Evolutionary conservation across 176 grass and related monocot genomes (phyloP).

Genomic region (Bonia amplexicaulis): DNA sequence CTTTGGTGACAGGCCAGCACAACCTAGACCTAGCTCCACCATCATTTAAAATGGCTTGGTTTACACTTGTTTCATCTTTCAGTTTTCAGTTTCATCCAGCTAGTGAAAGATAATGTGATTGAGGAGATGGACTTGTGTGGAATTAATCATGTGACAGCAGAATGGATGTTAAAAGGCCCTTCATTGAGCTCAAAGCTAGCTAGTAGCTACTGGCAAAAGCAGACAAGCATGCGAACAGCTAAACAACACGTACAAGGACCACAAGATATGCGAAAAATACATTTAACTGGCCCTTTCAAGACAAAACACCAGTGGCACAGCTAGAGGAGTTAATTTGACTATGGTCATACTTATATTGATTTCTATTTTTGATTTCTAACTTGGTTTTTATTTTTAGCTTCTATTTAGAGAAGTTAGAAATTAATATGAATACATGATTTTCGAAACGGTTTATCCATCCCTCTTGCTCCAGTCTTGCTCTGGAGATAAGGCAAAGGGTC

Average conservation of each 20-base stretch:
- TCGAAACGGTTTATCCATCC: too few species aligned
- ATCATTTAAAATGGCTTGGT: not conserved
- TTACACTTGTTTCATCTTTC: not conserved
- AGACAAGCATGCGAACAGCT: slow-evolving; percentile 53
- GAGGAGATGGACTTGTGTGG: not conserved
- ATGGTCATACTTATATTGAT: too few species aligned
- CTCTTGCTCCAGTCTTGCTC: too few species aligned
- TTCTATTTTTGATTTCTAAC: too few species aligned
- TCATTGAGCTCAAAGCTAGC: not conserved
- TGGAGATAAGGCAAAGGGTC: too few species aligned
- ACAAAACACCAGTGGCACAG: slow-evolving; percentile 39
- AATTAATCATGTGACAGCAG: not conserved
- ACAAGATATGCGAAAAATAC: slow-evolving; percentile 39
- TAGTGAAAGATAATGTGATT: not conserved
- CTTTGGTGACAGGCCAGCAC: not conserved
- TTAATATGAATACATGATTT: too few species aligned
- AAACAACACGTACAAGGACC: slow-evolving; percentile 44
- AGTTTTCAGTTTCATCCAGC: not conserved
- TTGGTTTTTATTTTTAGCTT: too few species aligned
- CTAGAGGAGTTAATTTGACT: slow-evolving; percentile 31
- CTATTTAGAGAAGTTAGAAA: too few species aligned
- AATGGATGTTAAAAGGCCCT: not conserved
- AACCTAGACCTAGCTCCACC: not conserved
- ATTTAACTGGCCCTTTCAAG: slow-evolving; percentile 46
- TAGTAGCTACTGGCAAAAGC: slow-evolving; percentile 24